Conservation (phyloP, 2,329 filamentous ascomycete species). For the Trichoderma hamatum region DNA sequence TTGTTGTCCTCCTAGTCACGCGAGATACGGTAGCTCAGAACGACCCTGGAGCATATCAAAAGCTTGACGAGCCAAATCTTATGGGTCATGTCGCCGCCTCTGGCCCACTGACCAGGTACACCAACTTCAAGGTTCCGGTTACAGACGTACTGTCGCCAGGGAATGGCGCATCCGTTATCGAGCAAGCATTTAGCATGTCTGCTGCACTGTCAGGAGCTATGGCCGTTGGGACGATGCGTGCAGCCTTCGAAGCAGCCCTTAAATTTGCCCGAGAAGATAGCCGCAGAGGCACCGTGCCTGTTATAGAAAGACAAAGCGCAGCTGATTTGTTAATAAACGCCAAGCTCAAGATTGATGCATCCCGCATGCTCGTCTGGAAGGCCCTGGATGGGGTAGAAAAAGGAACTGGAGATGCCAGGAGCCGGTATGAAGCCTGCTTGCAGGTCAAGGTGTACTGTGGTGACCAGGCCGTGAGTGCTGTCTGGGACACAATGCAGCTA, state of each 20-base stretch:
- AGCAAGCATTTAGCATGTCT: slow-evolving; percentile 7
- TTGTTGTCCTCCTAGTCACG: neutral
- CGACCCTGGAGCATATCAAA: neutral
- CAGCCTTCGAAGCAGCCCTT: slow-evolving; percentile 11
- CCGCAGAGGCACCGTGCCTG: slow-evolving; percentile 4
- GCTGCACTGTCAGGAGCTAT: slow-evolving; percentile 9
- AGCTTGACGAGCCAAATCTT: slow-evolving; percentile 10
- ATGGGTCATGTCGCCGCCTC: slow-evolving; percentile 6
- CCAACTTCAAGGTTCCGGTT: slow-evolving; percentile 2
- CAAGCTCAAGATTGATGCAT: slow-evolving; percentile 6
- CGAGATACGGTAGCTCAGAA: slow-evolving; percentile 7
- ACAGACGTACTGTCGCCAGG: neutral
- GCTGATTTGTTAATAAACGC: slow-evolving; percentile 8
- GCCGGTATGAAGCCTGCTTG: slow-evolving; percentile 11
- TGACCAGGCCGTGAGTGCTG: slow-evolving; percentile 2
- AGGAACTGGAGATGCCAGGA: neutral
- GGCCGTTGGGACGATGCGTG: slow-evolving; percentile 10
- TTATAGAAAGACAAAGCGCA: slow-evolving; percentile 15
- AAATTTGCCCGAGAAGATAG: slow-evolving; percentile 2
- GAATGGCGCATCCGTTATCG: neutral
- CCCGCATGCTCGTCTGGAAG: slow-evolving; percentile 5
- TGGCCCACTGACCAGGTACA: neutral
- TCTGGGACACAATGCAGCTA: slow-evolving; percentile 15
- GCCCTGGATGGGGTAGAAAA: slow-evolving; percentile 7
- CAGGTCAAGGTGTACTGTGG: slow-evolving; percentile 8